A percentile compares a stretch with the other conserved stretches of the same genome.
Evolutionary conservation across 345 rosid genomes (phyloP).

Genomic region (Moricandia arvensis): DNA sequence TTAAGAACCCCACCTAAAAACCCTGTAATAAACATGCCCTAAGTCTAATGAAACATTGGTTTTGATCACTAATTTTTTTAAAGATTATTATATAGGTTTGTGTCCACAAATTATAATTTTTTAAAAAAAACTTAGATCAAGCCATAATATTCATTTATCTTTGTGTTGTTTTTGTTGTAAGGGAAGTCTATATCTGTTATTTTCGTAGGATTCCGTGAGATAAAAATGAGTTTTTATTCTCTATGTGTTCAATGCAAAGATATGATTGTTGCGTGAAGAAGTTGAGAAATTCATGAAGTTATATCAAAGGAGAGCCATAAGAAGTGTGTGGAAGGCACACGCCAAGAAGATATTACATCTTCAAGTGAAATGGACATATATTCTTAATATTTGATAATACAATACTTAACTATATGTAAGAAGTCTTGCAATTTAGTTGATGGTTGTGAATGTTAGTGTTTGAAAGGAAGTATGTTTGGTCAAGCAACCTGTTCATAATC

Average conservation of each 20-base stretch:
- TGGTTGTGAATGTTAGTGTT: neutral
- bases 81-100: no score
- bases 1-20: no score
- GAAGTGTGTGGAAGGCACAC: constrained; percentile 36
- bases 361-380: constrained; percentile 6
- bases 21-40: no score
- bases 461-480: constrained; percentile 14
- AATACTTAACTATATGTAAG: neutral
- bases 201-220: neutral
- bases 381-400: constrained; percentile 3
- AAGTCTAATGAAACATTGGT: no score
- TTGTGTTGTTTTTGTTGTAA: neutral
- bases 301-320: constrained; percentile 26
- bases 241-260: neutral
- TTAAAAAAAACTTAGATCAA: no score
- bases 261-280: constrained; percentile 27
- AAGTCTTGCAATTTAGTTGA: neutral
- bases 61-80: no score
- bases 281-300: neutral
- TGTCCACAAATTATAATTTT: no score
- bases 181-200: neutral
- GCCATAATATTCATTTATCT: no score
- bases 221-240: neutral
- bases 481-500: constrained; percentile 23
- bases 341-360: constrained; percentile 22